Evolutionary conservation across 2,329 filamentous ascomycete species (phyloP).

Genomic region (Fusarium sororula): DNA sequence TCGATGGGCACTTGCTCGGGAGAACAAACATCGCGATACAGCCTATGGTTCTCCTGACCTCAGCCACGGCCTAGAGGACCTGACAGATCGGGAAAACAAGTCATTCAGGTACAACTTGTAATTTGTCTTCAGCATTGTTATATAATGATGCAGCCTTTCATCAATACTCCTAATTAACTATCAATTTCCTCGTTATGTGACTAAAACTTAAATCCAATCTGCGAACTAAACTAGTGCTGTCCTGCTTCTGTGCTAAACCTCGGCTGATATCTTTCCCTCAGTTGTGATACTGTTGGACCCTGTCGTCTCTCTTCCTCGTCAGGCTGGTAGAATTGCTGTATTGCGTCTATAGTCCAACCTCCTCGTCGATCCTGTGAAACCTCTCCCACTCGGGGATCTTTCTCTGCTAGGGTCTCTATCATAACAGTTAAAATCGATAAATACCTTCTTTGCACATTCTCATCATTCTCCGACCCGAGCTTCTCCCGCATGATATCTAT

Average conservation of each 20-base stretch:
- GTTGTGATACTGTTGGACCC: not conserved
- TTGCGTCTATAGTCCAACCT: not conserved
- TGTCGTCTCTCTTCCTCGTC: not conserved
- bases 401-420: not conserved
- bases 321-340: not conserved
- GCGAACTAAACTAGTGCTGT: not conserved
- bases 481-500: not conserved
- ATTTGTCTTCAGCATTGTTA: no score
- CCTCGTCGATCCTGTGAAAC: not conserved
- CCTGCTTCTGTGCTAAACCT: not conserved
- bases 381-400: not conserved
- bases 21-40: not conserved
- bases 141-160: rapidly evolving
- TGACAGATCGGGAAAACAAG: not conserved
- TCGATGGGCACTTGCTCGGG: not conserved
- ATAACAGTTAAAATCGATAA: not conserved
- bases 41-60: not conserved
- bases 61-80: not conserved
- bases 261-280: not conserved
- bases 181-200: no score
- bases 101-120: not conserved
- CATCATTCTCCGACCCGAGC: not conserved
- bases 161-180: no score
- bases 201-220: rapidly evolving
- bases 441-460: not conserved